phyloP scores from a whole-genome alignment of 176 grass and related monocot species.

The Alloteropsis semialata region DNA sequence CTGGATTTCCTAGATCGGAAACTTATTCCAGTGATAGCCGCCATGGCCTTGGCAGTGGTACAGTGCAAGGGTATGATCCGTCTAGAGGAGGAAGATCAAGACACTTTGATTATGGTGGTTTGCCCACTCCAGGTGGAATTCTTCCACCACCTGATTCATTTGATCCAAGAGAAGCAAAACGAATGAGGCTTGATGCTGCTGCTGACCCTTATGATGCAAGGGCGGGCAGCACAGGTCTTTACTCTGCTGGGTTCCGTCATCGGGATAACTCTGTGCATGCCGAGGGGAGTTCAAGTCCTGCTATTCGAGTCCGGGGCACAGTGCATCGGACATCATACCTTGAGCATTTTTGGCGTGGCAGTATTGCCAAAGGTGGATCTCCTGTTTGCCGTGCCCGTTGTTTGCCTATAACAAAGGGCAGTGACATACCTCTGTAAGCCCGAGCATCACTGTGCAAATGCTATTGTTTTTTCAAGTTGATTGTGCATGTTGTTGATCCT shows the following conservation, averaged over 20 bases:
- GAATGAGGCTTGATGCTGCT: slow-evolving; percentile 41
- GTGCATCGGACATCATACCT: slow-evolving; percentile 41
- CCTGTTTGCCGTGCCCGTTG: slow-evolving; percentile 89
- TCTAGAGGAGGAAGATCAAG: slow-evolving; percentile 33
- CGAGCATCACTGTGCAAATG: slow-evolving; percentile 5
- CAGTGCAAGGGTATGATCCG: slow-evolving; percentile 45
- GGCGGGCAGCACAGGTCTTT: slow-evolving; percentile 23
- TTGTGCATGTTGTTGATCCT: slow-evolving; percentile 22
- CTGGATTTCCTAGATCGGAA: slow-evolving; percentile 43
- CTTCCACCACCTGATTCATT: slow-evolving; percentile 52
- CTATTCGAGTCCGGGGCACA: slow-evolving; percentile 49
- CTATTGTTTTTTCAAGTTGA: slow-evolving; percentile 12
- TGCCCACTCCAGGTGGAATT: slow-evolving; percentile 45
- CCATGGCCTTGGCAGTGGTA: slow-evolving; percentile 19
- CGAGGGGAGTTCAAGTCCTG: slow-evolving; percentile 47
- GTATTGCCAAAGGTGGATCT: slow-evolving; percentile 81
- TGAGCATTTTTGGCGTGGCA: slow-evolving; percentile 66
- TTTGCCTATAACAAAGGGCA: slow-evolving; percentile 68
- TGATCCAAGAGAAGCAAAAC: slow-evolving; percentile 60
- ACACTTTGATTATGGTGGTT: slow-evolving; percentile 41
- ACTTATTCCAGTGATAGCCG: slow-evolving; percentile 44
- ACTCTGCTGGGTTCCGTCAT: slow-evolving; percentile 26
- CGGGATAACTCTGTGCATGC: slow-evolving; percentile 34
- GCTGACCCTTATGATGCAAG: slow-evolving; percentile 40
- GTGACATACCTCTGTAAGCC: slow-evolving; percentile 75